These are phyloP conservation scores for Thelonectria rubi DNA, from an alignment of 2,329 filamentous ascomycete genomes.

Conservation along the genomic window DNA sequence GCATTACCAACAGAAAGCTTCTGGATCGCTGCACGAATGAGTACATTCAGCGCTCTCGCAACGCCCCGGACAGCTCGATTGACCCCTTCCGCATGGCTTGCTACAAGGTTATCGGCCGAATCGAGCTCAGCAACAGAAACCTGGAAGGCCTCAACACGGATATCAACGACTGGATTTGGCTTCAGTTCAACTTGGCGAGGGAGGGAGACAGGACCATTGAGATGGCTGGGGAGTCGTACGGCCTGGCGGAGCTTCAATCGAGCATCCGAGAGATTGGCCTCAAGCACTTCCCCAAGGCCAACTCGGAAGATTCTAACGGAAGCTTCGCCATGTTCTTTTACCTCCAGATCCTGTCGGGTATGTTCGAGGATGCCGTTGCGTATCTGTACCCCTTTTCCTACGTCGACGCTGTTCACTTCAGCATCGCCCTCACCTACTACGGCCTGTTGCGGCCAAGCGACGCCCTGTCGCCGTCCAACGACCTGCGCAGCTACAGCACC, in stretches of 20 bases:
- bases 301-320: slow-evolving; percentile 76
- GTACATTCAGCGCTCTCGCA: slow-evolving; percentile 84
- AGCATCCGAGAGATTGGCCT: slow-evolving; percentile 89
- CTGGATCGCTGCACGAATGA: slow-evolving; percentile 90
- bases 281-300: slow-evolving; percentile 86
- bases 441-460: slow-evolving; percentile 88
- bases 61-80: slow-evolving; percentile 85
- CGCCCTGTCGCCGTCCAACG: slow-evolving; percentile 76
- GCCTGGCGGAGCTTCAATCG: slow-evolving; percentile 73
- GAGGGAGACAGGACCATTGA: slow-evolving; percentile 71
- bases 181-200: slow-evolving; percentile 74
- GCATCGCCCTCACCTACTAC: slow-evolving; percentile 88
- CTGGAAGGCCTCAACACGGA: slow-evolving; percentile 70
- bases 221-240: slow-evolving; percentile 72
- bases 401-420: slow-evolving; percentile 93
- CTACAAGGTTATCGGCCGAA: slow-evolving; percentile 94
- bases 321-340: slow-evolving; percentile 93
- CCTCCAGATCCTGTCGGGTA: slow-evolving; percentile 86
- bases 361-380: slow-evolving; percentile 92
- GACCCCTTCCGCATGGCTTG: slow-evolving; percentile 97
- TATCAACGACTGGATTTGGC: slow-evolving; percentile 77
- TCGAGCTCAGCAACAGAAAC: slow-evolving; percentile 71
- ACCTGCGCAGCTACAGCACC: slow-evolving; percentile 72
- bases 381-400: slow-evolving; percentile 94
- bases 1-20: slow-evolving; percentile 76